Evolutionary conservation across 495 filamentous ascomycete species (phyloP).

Genomic region (Penicillium roqueforti): DNA sequence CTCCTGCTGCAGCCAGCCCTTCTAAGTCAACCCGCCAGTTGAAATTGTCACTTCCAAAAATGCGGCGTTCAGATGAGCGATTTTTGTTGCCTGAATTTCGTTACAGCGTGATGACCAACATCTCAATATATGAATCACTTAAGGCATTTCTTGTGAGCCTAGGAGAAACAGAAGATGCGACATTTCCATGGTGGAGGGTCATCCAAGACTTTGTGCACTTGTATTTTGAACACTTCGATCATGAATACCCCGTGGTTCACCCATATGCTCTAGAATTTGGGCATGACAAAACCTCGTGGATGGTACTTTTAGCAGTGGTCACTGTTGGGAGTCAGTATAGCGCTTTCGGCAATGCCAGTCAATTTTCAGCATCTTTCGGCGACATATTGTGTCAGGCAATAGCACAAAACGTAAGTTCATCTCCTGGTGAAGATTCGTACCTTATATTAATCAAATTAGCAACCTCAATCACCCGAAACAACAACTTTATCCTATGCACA

Average conservation of each 20-base stretch:
- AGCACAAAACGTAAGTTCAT: conserved; percentile 1
- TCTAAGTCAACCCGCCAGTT: not conserved
- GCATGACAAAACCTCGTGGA: not conserved
- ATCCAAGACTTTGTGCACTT: conserved; percentile 1
- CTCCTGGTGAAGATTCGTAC: not conserved
- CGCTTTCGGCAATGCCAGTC: not conserved
- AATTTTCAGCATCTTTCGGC: not conserved
- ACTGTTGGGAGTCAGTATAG: not conserved
- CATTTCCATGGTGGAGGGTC: not conserved
- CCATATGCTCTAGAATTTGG: not conserved
- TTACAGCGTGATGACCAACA: not conserved
- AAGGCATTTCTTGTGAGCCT: not conserved
- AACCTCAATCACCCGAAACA: not conserved
- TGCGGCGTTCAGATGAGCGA: not conserved
- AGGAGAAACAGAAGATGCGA: not conserved
- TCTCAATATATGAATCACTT: not conserved
- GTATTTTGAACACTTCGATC: not conserved
- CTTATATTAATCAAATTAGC: not conserved
- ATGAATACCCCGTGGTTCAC: not conserved
- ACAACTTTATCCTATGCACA: not conserved
- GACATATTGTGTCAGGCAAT: not conserved
- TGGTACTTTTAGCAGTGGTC: not conserved
- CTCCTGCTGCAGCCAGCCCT: not conserved
- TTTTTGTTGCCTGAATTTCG: not conserved
- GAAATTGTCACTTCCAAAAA: not conserved